These are phyloP conservation scores for Zea luxurians DNA, from an alignment of 176 grass and related monocot species.

Conservation along the genomic window DNA sequence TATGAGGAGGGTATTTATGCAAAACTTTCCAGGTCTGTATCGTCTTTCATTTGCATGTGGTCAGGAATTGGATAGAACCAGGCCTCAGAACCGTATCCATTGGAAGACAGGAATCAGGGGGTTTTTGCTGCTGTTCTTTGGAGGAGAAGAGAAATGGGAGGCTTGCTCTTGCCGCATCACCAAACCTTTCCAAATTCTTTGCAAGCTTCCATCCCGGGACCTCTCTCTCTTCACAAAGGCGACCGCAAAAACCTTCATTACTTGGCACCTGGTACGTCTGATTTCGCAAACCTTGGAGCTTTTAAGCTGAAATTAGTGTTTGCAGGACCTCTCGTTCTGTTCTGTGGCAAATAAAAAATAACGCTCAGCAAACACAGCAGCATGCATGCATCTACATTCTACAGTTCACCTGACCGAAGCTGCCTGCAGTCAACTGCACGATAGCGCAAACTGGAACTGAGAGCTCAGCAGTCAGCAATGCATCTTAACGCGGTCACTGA, in stretches of 20 bases:
- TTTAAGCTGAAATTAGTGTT: slow-evolving; percentile 3
- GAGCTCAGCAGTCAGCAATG: background rate
- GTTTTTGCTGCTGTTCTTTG: background rate
- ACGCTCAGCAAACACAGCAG: background rate
- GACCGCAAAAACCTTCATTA: slow-evolving; percentile 9
- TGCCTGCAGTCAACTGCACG: slow-evolving; percentile 22
- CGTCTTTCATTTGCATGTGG: slow-evolving; percentile 31
- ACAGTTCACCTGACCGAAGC: background rate
- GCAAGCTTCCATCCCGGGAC: background rate
- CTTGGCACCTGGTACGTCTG: background rate
- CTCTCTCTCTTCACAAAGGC: slow-evolving; percentile 40
- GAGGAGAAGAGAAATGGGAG: slow-evolving; percentile 32
- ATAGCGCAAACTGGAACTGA: background rate
- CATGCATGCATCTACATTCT: background rate
- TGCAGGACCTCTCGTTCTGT: background rate
- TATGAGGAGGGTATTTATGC: background rate
- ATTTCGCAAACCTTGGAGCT: background rate
- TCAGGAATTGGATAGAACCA: slow-evolving; percentile 33
- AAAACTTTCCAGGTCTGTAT: background rate
- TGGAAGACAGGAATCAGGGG: background rate
- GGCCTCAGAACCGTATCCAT: background rate
- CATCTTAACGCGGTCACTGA: slow-evolving; percentile 35
- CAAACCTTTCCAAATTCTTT: slow-evolving; percentile 17
- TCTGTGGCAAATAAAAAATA: background rate
- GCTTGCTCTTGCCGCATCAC: slow-evolving; percentile 33